Base-by-base conservation (phyloP, 306 rosid genomes). In the Trichosanthes cucumerina region DNA sequence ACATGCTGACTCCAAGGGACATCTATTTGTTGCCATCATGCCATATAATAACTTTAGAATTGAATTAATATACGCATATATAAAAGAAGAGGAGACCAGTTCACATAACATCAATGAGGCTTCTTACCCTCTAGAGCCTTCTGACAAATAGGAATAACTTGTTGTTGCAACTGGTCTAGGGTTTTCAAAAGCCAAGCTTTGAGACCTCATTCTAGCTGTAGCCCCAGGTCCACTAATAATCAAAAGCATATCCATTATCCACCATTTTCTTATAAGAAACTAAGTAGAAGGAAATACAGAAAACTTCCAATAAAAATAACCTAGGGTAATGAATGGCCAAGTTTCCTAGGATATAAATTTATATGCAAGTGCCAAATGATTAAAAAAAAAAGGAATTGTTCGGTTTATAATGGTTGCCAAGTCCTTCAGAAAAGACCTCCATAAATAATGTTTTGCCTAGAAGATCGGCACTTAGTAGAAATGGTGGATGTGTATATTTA, bases 91-190 rank as follows among this genome's bases (percentile, higher is more conserved):
- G 26, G 47, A 64, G 46, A 34, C 47, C 23, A 65, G 26, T 36
- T 65, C 72, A 64, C 44, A 18, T 60, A 26, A 13, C 68, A 60
- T 60, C 68, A 33, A 6, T 62, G 43, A 28, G 60, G 50, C 15
- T 26, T 53, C 64, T 52, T 34, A 75, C 79, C 65, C 36, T 31
- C 38, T 36, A 52, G 26, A 38, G 47, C 44, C 64, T 19, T 7
- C 65, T 34, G 65, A n/a, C 9, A 64, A 24, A 49, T 75, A 31
- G 50, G 79, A 47, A 75, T 52, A 39, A 75, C 79, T 75, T 75
- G 26, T 23, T 5, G 9, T 23, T 28, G 65, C 79, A 31, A 6
- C 79, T 15, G 79, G 19, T 75, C 63, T 75, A 62, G 41, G 38
- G 31, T 62, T 75, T 56, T 75, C 47, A 75, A 52, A 28, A 75